Evolutionary conservation across 2,329 filamentous ascomycete species (phyloP), one percentile per base, ranked within the genome.

Genomic region (Pyrenochaeta sp.): DNA sequence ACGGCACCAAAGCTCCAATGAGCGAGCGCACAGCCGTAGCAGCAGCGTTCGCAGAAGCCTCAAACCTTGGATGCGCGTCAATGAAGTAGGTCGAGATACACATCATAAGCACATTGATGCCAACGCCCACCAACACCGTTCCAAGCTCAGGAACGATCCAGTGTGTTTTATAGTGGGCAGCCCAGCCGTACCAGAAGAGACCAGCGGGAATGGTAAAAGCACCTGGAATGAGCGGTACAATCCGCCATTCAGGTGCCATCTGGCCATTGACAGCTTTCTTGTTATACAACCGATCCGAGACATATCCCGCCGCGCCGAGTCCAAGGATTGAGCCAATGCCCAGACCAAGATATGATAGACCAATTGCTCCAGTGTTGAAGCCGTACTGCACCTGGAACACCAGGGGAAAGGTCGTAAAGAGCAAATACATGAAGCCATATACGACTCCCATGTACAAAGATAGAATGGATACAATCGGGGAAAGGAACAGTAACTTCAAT

Each of bases 1-100:
- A 72, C 0, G 86, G 87, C 0, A 88, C 72, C n/a, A 85, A 69
- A 2, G 82, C 83, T 9, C 83, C 85, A 5, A 83, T 72, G 0
- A 85, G 64, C 11, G 75, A 79, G 30, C 85, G 75, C 15, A 87
- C 66, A 4, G 88, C 81, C 0, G 85, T 66, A 10, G 51, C 85
- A 1, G 86, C 86, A 0, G 88, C 87, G 1, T 87, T 79, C 0
- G 85, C 87, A 1, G 62, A 68, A 9, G 69, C 65, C 40, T 62
- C 64, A 53, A 80, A 61, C 3, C 59, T 31, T 3, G 64, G 60
- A 64, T 82, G 86, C 2, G 82, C 79, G 46, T 90, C 87, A 43
- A 89, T 82, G 4, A 90, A 78, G 59, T 90, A 90, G 6, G 84
- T 84, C 39, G 21, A 14, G 10, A 29, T 30, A 21, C 39, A 41